phyloP scores from a whole-genome alignment of 768 basidiomycete species.

The Xerocomellus amylosporus region DNA sequence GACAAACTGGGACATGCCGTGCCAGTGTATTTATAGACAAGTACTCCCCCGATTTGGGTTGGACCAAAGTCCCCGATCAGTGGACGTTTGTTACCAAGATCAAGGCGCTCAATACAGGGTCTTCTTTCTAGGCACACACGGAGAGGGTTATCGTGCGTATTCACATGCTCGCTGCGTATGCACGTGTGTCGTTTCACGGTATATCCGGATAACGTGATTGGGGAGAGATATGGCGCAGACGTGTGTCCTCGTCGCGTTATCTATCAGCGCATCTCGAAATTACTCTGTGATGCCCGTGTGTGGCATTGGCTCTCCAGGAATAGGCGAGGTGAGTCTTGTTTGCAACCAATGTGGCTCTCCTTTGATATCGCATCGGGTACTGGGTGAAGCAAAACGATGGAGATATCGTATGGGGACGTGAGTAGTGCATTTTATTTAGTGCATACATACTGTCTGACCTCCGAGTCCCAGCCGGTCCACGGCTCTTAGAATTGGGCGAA shows the following conservation, averaged over 20 bases:
- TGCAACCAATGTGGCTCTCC: background rate
- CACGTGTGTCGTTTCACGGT: background rate
- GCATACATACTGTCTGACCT: background rate
- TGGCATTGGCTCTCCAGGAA: slow-evolving; percentile 22
- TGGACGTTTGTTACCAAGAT: slow-evolving; percentile 43
- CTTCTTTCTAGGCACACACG: too few relatives aligned
- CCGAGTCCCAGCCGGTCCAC: slow-evolving; percentile 28
- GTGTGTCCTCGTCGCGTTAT: slow-evolving; percentile 12
- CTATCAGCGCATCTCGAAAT: background rate
- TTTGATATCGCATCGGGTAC: slow-evolving; percentile 35
- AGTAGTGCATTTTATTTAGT: slow-evolving; percentile 22
- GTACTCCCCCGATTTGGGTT: too few relatives aligned
- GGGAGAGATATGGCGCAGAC: slow-evolving; percentile 55
- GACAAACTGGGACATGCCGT: background rate
- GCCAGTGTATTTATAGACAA: slow-evolving; percentile 37
- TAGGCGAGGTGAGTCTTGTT: slow-evolving; percentile 54
- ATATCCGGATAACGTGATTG: slow-evolving; percentile 57
- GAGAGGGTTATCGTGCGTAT: background rate
- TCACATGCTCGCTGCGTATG: background rate
- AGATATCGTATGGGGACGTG: slow-evolving; percentile 66
- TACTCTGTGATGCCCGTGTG: background rate
- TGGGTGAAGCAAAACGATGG: slow-evolving; percentile 61
- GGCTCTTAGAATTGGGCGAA: slow-evolving; percentile 52
- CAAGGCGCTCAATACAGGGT: too few relatives aligned
- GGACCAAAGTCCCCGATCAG: slow-evolving; percentile 35